Conservation (phyloP, 352 stramenopile species). For the Stramenopiles sp. region DNA sequence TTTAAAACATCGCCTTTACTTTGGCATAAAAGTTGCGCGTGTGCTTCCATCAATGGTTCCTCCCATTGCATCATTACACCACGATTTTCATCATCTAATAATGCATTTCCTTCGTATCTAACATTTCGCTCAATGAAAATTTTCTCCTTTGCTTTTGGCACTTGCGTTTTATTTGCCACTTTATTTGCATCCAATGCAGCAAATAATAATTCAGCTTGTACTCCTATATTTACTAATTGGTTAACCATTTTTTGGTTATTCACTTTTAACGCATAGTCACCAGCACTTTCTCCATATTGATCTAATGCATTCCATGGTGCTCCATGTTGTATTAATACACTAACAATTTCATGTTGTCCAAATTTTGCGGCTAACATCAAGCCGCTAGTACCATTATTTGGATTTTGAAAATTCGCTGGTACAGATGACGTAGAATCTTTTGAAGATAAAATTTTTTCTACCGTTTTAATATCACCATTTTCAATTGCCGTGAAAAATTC, state of each 20-base stretch:
- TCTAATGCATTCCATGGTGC: slow-evolving; percentile 52
- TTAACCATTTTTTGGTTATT: slow-evolving; percentile 42
- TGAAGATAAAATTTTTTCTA: slow-evolving; percentile 2
- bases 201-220: slow-evolving; percentile 30
- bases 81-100: slow-evolving; percentile 40
- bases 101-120: slow-evolving; percentile 21
- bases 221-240: slow-evolving; percentile 36
- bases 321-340: slow-evolving; percentile 27
- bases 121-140: background rate
- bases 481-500: too few species aligned
- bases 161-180: background rate
- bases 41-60: slow-evolving; percentile 40
- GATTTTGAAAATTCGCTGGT: slow-evolving; percentile 9
- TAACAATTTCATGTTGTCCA: slow-evolving; percentile 16
- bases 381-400: slow-evolving; percentile 13
- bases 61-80: slow-evolving; percentile 68
- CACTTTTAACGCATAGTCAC: slow-evolving; percentile 36
- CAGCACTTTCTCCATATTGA: slow-evolving; percentile 33
- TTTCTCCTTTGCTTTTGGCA: slow-evolving; percentile 9
- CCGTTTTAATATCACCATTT: too few species aligned
- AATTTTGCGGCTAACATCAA: slow-evolving; percentile 17
- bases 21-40: slow-evolving; percentile 37
- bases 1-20: slow-evolving; percentile 32
- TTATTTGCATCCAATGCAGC: slow-evolving; percentile 16
- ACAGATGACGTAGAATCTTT: background rate